These are phyloP conservation scores for Nicotiana rustica DNA, from an alignment of 305 asterid species.

Conservation along the genomic window DNA sequence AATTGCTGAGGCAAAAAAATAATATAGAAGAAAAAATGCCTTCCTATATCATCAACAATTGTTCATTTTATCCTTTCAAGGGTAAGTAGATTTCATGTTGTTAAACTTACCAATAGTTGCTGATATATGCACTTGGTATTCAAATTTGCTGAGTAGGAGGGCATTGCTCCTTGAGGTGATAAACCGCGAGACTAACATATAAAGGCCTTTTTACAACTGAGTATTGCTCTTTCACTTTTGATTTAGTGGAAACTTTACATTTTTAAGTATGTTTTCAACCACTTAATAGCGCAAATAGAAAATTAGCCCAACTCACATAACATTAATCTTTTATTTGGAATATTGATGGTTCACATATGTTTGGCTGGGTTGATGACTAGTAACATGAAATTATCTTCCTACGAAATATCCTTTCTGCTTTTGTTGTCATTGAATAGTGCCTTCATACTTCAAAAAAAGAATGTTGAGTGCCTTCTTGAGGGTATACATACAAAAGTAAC, in stretches of 20 bases:
- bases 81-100: too few species aligned
- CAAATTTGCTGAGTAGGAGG: too few species aligned
- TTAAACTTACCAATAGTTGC: too few species aligned
- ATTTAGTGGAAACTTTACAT: neutral
- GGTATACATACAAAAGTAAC: neutral
- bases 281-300: neutral
- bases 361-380: neutral
- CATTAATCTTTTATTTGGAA: neutral
- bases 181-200: too few species aligned
- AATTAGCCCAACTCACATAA: neutral
- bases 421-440: neutral
- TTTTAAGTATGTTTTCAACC: neutral
- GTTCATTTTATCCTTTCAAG: too few species aligned
- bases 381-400: neutral
- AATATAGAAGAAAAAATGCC: too few species aligned
- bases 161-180: too few species aligned
- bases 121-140: too few species aligned
- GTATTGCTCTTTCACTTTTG: too few species aligned
- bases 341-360: neutral
- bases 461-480: neutral
- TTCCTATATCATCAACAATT: too few species aligned
- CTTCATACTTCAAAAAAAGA: neutral
- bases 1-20: too few species aligned
- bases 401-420: neutral
- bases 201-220: too few species aligned